Base-by-base conservation (phyloP, 768 basidiomycete genomes). In the Tricholomella constricta region DNA sequence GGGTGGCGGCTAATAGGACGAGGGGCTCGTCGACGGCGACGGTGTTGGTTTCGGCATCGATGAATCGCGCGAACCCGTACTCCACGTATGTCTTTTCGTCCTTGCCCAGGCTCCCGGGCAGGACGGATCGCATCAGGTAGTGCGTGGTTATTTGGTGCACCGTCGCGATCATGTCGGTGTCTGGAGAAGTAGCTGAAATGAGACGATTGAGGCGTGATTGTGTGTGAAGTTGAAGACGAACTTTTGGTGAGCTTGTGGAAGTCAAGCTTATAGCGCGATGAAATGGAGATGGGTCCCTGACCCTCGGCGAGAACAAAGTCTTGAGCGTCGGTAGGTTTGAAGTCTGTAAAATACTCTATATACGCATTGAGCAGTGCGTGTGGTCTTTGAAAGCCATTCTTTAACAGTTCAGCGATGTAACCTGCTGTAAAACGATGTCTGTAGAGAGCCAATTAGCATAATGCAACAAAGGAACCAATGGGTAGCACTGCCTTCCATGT, bases 401-500 rank as follows among this genome's bases (percentile, higher is more conserved):
- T 45, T 8, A 79, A 52, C 11, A 78, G 63, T 47, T 78, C 75
- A 1, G 73, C 60, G 8, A 78, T 59, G 45, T 72, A 79, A 26
- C 75, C 76, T 22, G 73, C 72, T 0, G 76, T 78, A 44, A 78
- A 78, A 17, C 78, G 74, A 67, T 78, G 71, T 59, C 78, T 79
- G 37, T 2, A 6, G 12, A 31, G 32, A 10, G n/a, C n/a, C n/a
- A 32, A 31, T 31, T 26, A 43, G 6, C 20, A 25, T 43, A 12
- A 60, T 50, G 25, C 56, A 34, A 10, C 31, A 42, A 40, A 19
- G 7, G 11, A 36, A 11, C n/a, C n/a, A n/a, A n/a, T 10, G 9
- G 29, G 20, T 1, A 41, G 37, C 9, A 10, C 6, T 41, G 78
- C 77, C 78, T 70, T 44, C 78, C 78, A 50, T 70, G 71, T 19